These are phyloP conservation scores for Backusella sp. DNA, from an alignment of 192 early-diverging fungal species.

Conservation along the genomic window DNA sequence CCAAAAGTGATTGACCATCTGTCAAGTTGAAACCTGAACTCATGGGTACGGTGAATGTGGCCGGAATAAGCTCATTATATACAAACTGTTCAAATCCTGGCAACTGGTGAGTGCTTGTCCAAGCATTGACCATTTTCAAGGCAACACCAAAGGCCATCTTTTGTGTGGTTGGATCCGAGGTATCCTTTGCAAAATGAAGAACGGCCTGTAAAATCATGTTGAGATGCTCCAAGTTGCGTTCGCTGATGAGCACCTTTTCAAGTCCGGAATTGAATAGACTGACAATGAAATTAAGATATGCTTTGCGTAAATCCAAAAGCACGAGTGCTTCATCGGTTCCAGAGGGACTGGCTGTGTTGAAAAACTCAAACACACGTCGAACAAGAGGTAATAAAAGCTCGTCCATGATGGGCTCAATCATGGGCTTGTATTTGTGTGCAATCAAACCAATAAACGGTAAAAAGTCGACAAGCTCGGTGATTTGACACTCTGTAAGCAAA, in stretches of 20 bases:
- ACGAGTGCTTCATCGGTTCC: conserved; percentile 88
- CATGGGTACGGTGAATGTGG: conserved; percentile 82
- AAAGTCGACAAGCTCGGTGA: conserved; percentile 82
- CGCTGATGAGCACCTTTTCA: conserved; percentile 70
- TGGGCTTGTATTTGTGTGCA: conserved; percentile 88
- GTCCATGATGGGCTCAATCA: conserved; percentile 65
- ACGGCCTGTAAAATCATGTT: conserved; percentile 65
- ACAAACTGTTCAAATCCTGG: conserved; percentile 76
- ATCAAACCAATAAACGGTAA: conserved; percentile 81
- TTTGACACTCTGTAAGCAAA: conserved; percentile 69
- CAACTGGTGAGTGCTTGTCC: conserved; percentile 48
- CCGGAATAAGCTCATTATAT: conserved; percentile 68
- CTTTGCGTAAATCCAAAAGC: conserved; percentile 74
- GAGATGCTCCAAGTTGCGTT: conserved; percentile 64
- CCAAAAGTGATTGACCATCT: conserved; percentile 76
- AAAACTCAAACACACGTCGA: conserved; percentile 79
- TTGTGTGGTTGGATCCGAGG: conserved; percentile 57
- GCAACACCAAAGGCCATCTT: conserved; percentile 71
- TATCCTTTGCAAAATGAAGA: conserved; percentile 62
- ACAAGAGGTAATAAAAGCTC: conserved; percentile 79
- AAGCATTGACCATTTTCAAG: conserved; percentile 62
- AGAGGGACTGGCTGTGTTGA: conserved; percentile 71
- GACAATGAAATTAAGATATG: conserved; percentile 78
- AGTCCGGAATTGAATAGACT: conserved; percentile 80
- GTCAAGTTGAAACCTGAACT: conserved; percentile 64